Base-by-base conservation (phyloP, 805 yeast genomes). In the Teunomyces cretensis region DNA sequence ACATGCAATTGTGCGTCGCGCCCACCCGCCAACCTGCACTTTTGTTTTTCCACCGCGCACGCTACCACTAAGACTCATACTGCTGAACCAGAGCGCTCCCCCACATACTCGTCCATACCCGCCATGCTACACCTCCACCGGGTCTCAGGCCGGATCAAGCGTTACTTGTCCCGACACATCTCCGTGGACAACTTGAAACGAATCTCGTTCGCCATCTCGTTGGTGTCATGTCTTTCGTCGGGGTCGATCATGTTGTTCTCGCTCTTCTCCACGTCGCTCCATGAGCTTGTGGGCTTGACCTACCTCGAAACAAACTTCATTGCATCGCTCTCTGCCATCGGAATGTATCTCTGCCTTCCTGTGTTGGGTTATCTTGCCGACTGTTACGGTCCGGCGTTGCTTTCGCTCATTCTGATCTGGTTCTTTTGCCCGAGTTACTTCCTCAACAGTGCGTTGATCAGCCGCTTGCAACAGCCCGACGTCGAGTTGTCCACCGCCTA, bases 241-340 rank as follows among this genome's bases (percentile, higher is more conserved):
- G 97, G 96, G 0, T 86, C 95, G 3, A 86, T 92, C 42, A 74
- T 88, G 47, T 74, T 91, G 15, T 88, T 90, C 60, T 84, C 97
- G 7, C 68, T 92, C 33, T 91, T 84, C 64, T 79, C 96, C 5
- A 78, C 85, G 14, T 78, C 83, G 12, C 79, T 94, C 60, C 82
- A 81, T 46, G 59, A 67, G 9, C 61, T 68, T n/a, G 67, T 86
- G 39, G 76, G 80, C 2, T 83, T 86, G 56, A 64, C 83, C 1
- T 88, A 88, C 52, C 70, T 87, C 43, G 65, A 73, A 41, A 72
- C 78, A 61, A 94, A 92, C 65, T 64, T 81, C 45, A 81, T 92
- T 9, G 86, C 95, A 4, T 83, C 89, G 24, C 71, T 78, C 17
- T 82, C 88, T 31, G 84, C 86, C 24, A 61, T 86, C 47, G 97